phyloP scores from a whole-genome alignment of 768 basidiomycete genomes.

The Psilocybe tampanensis region DNA sequence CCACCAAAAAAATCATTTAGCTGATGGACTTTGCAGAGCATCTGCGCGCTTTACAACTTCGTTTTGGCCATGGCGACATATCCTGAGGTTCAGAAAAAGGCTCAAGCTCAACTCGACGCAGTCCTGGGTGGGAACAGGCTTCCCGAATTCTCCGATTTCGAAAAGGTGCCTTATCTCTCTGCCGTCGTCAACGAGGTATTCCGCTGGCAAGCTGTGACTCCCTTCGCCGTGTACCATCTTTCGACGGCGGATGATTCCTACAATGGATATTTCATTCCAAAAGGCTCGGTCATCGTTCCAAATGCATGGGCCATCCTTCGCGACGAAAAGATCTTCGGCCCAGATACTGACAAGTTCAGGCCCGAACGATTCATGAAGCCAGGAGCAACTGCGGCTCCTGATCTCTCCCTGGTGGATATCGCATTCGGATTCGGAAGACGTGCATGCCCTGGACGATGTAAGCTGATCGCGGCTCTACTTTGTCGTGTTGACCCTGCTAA shows the following conservation, averaged over 20 bases:
- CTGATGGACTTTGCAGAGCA: conserved; percentile 6
- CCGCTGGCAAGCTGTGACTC: conserved; percentile 16
- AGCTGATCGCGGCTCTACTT: neutral
- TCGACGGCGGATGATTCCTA: conserved; percentile 17
- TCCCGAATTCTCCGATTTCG: conserved; percentile 16
- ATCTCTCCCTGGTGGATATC: conserved; percentile 9
- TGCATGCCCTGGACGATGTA: conserved; percentile 9
- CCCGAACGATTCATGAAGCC: conserved; percentile 39
- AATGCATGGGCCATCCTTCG: conserved; percentile 27
- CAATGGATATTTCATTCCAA: conserved; percentile 23
- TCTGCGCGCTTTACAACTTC: conserved; percentile 11
- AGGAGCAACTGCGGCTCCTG: conserved; percentile 18
- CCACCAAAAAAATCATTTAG: neutral
- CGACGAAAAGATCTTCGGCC: conserved; percentile 35
- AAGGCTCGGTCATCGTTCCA: conserved; percentile 20
- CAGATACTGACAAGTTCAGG: conserved; percentile 37
- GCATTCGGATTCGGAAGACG: conserved; percentile 21
- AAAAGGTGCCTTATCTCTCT: conserved; percentile 12
- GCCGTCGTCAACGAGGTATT: conserved; percentile 16
- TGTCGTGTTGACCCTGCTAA: neutral
- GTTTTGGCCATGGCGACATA: conserved; percentile 13
- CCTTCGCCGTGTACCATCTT: conserved; percentile 10
- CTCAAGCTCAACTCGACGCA: conserved; percentile 12
- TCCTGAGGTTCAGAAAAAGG: conserved; percentile 15
- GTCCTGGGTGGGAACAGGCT: conserved; percentile 8